Evolutionary conservation across 345 rosid genomes (phyloP).

Genomic region (Citrus sinensis): DVS_A1.0 CM039163.1:16142501-16143000

Average conservation of each 20-base stretch:
- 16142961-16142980: not conserved
- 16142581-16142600: not conserved
- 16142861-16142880: not conserved
- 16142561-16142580: not conserved
- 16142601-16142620: not conserved
- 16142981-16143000: not conserved
- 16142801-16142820: not conserved
- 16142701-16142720: not conserved
- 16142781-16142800: not conserved
- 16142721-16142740: not conserved
- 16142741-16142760: not conserved
- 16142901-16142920: not conserved
- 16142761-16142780: not conserved
- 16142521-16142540: conserved; percentile 84
- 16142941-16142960: not conserved
- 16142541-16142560: conserved; percentile 76
- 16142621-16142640: not conserved
- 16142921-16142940: not conserved
- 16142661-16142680: not conserved
- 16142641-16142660: not conserved
- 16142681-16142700: not conserved
- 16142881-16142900: not conserved
- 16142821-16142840: not conserved
- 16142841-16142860: not conserved
- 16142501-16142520: conserved; percentile 80